Base-by-base conservation (phyloP, 768 basidiomycete genomes). In the Podaxis sp. region DNA sequence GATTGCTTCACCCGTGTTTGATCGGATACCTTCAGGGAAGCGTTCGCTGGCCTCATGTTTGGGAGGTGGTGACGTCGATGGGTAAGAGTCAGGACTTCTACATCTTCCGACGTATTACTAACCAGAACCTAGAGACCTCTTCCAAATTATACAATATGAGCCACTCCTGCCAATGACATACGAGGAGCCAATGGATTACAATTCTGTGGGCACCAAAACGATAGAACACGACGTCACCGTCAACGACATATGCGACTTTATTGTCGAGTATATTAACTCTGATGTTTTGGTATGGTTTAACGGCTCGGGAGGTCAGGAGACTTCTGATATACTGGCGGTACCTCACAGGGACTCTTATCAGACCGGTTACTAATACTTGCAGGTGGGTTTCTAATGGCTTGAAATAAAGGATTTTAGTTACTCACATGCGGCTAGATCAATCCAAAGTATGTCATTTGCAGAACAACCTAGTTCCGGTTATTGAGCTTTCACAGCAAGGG, bases 241-340 rank as follows among this genome's bases (percentile, higher is more conserved):
- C 4, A 77, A 87, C 1, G 90, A 93, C 66, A 85, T 94, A 13
- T 90, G 89, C 64, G 80, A 94, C 61, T 94, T 95, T 67, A 77
- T 95, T 24, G 85, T 92, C 13, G 87, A 94, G 67, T 95, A 93
- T 60, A 91, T 95, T 70, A 82, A 90, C 65, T 91, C 91, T 0
- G 91, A 94, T 68, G 83, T 92, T 48, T 73, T 92, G 81, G 90
- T 91, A 73, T 20, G 81, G 22, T 17, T 12, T 22, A 22, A 50
- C 13, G 24, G 12, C 49, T 15, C 3, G 20, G 13, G 22, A 11
- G 49, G 13, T 11, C 10, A 13, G 12, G 10, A 22, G 49, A 22
- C 11, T 15, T 50, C 24, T 50, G 22, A 50, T 24, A 8, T 44
- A 22, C 13, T 13, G 10, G 49, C 24, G 4, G 11, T 26, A 7